Evolutionary conservation across 2,329 filamentous ascomycete genomes (phyloP).

Genomic region (Volutella citrinella): DNA sequence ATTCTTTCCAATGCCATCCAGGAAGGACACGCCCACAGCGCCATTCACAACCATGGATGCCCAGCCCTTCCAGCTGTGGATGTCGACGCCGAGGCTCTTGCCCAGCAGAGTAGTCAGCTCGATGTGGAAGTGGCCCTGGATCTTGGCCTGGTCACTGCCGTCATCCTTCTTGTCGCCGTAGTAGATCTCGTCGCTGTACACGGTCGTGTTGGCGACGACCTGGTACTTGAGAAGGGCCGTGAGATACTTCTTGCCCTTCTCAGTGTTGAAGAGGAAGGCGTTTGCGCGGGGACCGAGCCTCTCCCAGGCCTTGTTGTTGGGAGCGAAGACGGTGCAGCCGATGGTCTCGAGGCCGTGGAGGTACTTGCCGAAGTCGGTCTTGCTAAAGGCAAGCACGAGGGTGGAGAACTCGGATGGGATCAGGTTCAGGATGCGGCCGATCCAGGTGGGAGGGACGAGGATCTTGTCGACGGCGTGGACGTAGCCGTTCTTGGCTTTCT

Average conservation of each 20-base stretch:
- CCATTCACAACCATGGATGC: conserved; percentile 75
- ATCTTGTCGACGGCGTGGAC: conserved; percentile 74
- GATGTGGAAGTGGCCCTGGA: conserved; percentile 46
- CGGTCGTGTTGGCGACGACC: conserved; percentile 67
- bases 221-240: conserved; percentile 78
- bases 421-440: conserved; percentile 53
- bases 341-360: conserved; percentile 51
- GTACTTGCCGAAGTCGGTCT: conserved; percentile 66
- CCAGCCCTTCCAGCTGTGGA: conserved; percentile 65
- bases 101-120: conserved; percentile 72
- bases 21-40: conserved; percentile 59
- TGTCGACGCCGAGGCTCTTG: conserved; percentile 67
- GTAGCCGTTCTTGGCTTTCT: conserved; percentile 75
- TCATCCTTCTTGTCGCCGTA: conserved; percentile 24
- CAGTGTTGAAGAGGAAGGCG: conserved; percentile 79
- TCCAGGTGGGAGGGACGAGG: conserved; percentile 70
- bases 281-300: conserved; percentile 71
- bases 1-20: conserved; percentile 72
- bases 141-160: conserved; percentile 26
- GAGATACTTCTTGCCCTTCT: conserved; percentile 70
- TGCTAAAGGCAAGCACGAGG: conserved; percentile 68
- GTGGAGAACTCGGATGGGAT: conserved; percentile 78
- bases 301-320: conserved; percentile 76
- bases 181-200: conserved; percentile 85
- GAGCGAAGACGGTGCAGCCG: conserved; percentile 78